Evolutionary conservation across 2,329 filamentous ascomycete species (phyloP), one percentile per base, ranked within the genome.

Genomic region (Aspergillus vadensis): DNA sequence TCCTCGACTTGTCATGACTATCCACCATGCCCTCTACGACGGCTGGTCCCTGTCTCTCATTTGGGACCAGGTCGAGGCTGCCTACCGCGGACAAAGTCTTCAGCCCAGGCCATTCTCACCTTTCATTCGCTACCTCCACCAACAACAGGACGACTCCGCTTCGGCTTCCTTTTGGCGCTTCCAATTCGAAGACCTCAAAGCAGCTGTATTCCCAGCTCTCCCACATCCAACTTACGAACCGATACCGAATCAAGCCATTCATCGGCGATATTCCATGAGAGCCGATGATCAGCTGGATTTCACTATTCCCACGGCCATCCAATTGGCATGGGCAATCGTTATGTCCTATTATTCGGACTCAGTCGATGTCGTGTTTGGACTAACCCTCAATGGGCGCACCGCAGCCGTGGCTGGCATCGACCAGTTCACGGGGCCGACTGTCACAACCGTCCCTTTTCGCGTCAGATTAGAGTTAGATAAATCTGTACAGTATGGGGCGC

Each of bases 11-110:
- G 72, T 80, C 9, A 74, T 76, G 63, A 80, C 78, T 0, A 74
- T 77, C 57, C 79, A 82, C 59, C 79, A 81, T 56, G 76, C 76
- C 7, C 65, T 81, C 4, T 81, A 81, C 58, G 80, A 82, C 63
- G 80, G 79, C 2, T 32, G 58, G 50, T 65, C 61, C 1, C 7
- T 66, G 36, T 39, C 58, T 15, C 58, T 66, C 47, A 38, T 63
- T 2, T 57, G 59, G 30, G 56, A 64, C 14, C 57, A 64, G 5
- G 41, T 58, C 2, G 54, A 62, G 21, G 53, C 55, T 4, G 36
- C 62, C 2, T 47, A 61, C 38, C 15, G 38, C 1, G 23, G 58
- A 52, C 38, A 39, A 30, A 15, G 15, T 54, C 5, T 50, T n/a
- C 66, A 67, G 69, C 62, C 63, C 30, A 43, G 63, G 57, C 55